A percentile compares a stretch with the other conserved stretches of the same genome.
Conservation (phyloP, 352 stramenopile genomes). For the Phytophthora pini region DNA sequence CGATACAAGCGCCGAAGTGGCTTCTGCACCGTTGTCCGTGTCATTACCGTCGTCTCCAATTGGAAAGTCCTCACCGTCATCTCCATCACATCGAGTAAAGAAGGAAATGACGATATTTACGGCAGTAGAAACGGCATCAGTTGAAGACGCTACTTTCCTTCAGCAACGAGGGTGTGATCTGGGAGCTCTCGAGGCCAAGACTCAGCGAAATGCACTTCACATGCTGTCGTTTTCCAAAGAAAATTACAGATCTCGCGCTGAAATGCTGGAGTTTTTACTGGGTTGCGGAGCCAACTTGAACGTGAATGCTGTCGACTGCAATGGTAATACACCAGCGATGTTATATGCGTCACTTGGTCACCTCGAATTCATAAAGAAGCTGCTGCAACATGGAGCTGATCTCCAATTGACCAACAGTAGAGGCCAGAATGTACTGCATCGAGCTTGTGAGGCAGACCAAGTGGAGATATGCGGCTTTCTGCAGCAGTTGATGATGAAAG, state of each 20-base stretch:
- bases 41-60: constrained; percentile 6
- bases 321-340: constrained; percentile 60
- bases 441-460: constrained; percentile 66
- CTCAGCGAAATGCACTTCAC: constrained; percentile 58
- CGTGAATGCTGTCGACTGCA: constrained; percentile 47
- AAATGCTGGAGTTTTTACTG: constrained; percentile 67
- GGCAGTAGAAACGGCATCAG: constrained; percentile 55
- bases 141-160: constrained; percentile 66
- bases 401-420: constrained; percentile 34
- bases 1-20: constrained; percentile 6
- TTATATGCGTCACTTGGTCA: constrained; percentile 59
- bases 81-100: constrained; percentile 24
- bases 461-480: constrained; percentile 59
- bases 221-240: constrained; percentile 66
- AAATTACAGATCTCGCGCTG: constrained; percentile 44
- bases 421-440: constrained; percentile 61
- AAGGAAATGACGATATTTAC: constrained; percentile 58
- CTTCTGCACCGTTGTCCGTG: not conserved
- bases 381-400: constrained; percentile 39
- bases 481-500: constrained; percentile 36
- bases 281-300: constrained; percentile 37
- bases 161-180: constrained; percentile 52
- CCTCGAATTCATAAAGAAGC: constrained; percentile 48
- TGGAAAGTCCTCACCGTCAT: constrained; percentile 15
- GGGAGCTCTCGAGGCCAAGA: constrained; percentile 42